Conservation (phyloP, 805 yeast species). For the Barnettozyma salicaria region DNA sequence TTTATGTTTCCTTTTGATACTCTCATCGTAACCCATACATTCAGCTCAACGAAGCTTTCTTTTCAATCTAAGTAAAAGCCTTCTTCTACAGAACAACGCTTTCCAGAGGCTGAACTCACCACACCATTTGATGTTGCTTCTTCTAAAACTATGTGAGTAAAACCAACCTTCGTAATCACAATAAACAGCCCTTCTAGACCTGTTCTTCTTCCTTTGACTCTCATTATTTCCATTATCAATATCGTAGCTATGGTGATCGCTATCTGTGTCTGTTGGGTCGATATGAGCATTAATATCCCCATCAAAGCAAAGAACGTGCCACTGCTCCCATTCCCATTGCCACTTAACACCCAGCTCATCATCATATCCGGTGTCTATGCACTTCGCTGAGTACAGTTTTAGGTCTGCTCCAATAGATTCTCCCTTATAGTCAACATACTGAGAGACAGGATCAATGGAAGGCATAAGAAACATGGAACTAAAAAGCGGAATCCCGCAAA, state of each 20-base stretch:
- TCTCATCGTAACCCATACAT: no score
- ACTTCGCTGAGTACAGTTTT: constrained; percentile 4
- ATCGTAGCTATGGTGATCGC: neutral
- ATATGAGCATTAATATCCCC: constrained; percentile 5
- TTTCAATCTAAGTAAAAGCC: constrained; percentile 53
- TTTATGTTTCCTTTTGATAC: no score
- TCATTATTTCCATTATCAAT: neutral
- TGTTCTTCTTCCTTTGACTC: neutral
- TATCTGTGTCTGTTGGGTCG: neutral
- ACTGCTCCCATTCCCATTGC: constrained; percentile 63
- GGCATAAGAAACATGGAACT: constrained; percentile 39
- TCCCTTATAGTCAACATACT: constrained; percentile 13
- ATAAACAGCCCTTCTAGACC: constrained; percentile 4
- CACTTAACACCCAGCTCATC: constrained; percentile 34
- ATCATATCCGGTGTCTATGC: constrained; percentile 1
- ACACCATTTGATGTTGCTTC: constrained; percentile 48
- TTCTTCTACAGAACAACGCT: constrained; percentile 47
- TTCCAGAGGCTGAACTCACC: constrained; percentile 49
- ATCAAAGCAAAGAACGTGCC: constrained; percentile 64
- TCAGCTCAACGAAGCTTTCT: constrained; percentile 5
- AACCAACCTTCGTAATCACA: constrained; percentile 81
- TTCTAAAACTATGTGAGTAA: constrained; percentile 48
- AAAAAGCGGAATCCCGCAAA: constrained; percentile 48
- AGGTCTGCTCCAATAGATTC: constrained; percentile 9
- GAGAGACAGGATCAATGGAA: constrained; percentile 39